Conservation (phyloP, 208 protist genomes). For the Crithidia brevicula region DNA sequence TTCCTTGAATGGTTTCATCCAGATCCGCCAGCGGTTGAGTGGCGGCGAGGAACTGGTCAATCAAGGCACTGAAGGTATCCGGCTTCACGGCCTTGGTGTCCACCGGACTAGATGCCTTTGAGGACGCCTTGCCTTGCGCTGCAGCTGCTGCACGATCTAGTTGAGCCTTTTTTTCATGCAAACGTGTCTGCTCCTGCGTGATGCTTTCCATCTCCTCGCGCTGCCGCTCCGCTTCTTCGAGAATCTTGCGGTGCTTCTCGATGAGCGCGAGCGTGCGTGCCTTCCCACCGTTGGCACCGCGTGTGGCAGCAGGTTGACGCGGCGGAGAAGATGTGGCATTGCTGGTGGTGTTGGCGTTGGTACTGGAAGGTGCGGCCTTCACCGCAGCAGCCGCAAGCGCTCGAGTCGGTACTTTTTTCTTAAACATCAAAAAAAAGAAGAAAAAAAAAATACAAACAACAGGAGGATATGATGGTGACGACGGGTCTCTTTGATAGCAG, state of each 20-base stretch:
- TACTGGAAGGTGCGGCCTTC: neutral
- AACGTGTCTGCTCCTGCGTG: slow-evolving; percentile 19
- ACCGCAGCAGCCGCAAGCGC: slow-evolving; percentile 15
- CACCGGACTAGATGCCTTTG: no score
- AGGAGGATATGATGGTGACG: no score
- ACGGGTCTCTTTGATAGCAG: no score
- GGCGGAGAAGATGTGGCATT: no score
- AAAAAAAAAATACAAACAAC: neutral
- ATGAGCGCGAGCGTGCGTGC: slow-evolving; percentile 31
- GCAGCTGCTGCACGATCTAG: neutral
- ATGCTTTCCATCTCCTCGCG: slow-evolving; percentile 30
- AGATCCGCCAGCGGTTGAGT: slow-evolving; percentile 65
- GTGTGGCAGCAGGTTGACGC: neutral
- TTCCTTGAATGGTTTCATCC: slow-evolving; percentile 59
- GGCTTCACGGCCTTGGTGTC: no score
- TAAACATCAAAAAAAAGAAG: slow-evolving; percentile 40
- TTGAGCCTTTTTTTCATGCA: slow-evolving; percentile 1
- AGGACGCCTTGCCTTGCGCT: no score
- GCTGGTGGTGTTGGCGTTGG: slow-evolving; percentile 8
- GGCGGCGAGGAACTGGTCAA: slow-evolving; percentile 35
- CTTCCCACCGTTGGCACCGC: no score
- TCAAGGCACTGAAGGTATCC: slow-evolving; percentile 35
- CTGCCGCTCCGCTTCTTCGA: slow-evolving; percentile 32
- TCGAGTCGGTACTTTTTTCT: slow-evolving; percentile 30
- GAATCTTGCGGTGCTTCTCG: slow-evolving; percentile 34